These are phyloP conservation scores for Candida methanosorbosa DNA, from an alignment of 805 yeast species.

Conservation along the genomic window DNA sequence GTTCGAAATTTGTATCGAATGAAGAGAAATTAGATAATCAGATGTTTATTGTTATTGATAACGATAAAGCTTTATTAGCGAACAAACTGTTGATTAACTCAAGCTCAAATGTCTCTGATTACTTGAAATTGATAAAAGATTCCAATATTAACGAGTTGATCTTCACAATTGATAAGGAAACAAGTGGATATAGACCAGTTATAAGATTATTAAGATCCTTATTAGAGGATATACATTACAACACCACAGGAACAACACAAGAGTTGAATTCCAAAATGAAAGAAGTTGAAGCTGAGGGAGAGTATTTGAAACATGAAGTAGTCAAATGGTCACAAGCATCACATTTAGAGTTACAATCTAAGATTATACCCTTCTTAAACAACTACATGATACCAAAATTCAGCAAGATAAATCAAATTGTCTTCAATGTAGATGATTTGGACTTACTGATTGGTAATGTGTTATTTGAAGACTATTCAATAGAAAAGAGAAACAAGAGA, in stretches of 20 bases:
- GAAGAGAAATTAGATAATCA: not conserved
- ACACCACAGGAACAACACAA: not conserved
- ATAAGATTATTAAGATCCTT: slow-evolving; percentile 16
- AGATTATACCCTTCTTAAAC: slow-evolving; percentile 21
- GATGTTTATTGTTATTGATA: slow-evolving; percentile 11
- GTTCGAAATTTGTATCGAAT: slow-evolving; percentile 8
- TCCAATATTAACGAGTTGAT: slow-evolving; percentile 20
- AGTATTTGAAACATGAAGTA: slow-evolving; percentile 12
- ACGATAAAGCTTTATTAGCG: slow-evolving; percentile 17
- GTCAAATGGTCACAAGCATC: slow-evolving; percentile 24
- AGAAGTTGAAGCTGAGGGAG: slow-evolving; percentile 6
- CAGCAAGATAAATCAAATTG: slow-evolving; percentile 19
- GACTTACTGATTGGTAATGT: slow-evolving; percentile 19
- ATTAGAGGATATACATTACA: slow-evolving; percentile 13
- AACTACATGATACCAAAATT: slow-evolving; percentile 17
- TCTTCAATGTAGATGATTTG: slow-evolving; percentile 25
- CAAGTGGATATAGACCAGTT: slow-evolving; percentile 21
- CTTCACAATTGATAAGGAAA: slow-evolving; percentile 18
- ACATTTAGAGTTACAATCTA: slow-evolving; percentile 26
- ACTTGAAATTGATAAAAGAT: slow-evolving; percentile 15
- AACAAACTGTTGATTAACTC: slow-evolving; percentile 19
- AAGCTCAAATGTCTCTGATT: slow-evolving; percentile 16
- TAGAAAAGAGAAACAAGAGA: not conserved
- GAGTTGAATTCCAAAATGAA: not conserved
- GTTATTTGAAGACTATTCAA: slow-evolving; percentile 15